These are phyloP conservation scores for Aureobasidium pullulans DNA, from an alignment of 2,329 filamentous ascomycete species.

Conservation along the genomic window DNA sequence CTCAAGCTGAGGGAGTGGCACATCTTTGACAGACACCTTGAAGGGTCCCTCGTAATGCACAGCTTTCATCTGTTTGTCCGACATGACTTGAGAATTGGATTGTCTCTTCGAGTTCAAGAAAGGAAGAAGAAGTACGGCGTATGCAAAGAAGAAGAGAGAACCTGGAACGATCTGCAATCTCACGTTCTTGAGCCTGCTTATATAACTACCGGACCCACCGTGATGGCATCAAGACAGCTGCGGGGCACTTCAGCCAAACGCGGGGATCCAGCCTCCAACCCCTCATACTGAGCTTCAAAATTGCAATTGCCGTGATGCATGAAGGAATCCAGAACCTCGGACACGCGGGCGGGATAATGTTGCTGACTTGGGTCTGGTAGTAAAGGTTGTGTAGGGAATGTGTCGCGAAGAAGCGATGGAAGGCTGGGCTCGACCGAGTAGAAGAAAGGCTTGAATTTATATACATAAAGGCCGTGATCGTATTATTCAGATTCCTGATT, in stretches of 20 bases:
- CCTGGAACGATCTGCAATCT: not conserved
- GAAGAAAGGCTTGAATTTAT: not conserved
- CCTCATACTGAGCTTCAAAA: not conserved
- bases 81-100: not conserved
- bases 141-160: not conserved
- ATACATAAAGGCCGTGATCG: not conserved
- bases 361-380: not conserved
- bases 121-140: not conserved
- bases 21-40: conserved; percentile 56
- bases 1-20: conserved; percentile 50
- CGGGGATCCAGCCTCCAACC: not conserved
- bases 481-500: not conserved
- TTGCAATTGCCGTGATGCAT: not conserved
- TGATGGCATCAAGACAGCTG: not conserved
- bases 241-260: not conserved
- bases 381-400: not conserved
- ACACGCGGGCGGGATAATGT: not conserved
- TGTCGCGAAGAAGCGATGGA: not conserved
- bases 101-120: not conserved
- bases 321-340: not conserved
- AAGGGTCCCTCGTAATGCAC: conserved; percentile 56
- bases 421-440: not conserved
- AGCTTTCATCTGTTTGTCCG: conserved; percentile 43
- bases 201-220: not conserved
- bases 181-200: not conserved